Conservation (phyloP, 768 basidiomycete genomes). For the Trametes gibbosa region DNA sequence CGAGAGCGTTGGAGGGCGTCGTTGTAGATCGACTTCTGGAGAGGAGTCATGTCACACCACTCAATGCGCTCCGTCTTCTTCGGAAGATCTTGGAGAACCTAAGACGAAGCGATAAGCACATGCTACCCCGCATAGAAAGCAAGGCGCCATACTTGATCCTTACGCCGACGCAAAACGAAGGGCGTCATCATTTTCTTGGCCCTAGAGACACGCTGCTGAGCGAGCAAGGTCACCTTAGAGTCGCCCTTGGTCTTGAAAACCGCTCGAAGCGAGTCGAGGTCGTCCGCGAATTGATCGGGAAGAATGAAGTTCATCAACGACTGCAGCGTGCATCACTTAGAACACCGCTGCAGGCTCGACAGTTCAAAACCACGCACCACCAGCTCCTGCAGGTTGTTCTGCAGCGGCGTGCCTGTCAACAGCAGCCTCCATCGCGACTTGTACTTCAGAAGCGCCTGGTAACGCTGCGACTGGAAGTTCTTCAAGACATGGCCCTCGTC, state of each 20-base stretch:
- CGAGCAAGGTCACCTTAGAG: constrained; percentile 81
- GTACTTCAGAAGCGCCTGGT: constrained; percentile 83
- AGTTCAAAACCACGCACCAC: constrained; percentile 55
- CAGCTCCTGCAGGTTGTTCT: constrained; percentile 87
- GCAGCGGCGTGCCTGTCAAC: constrained; percentile 93
- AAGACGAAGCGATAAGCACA: neutral
- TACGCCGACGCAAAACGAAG: constrained; percentile 94
- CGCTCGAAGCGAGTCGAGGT: constrained; percentile 77
- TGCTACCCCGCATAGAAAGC: neutral
- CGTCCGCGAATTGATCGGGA: constrained; percentile 80
- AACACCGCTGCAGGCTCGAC: neutral
- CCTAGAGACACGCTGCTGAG: constrained; percentile 88
- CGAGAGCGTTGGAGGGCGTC: constrained; percentile 84
- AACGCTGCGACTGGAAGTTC: constrained; percentile 97
- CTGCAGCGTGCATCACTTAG: constrained; percentile 39
- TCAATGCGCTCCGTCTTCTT: constrained; percentile 91
- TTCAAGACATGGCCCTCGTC: constrained; percentile 98
- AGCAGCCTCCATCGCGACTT: constrained; percentile 87
- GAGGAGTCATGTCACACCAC: constrained; percentile 88
- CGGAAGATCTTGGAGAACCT: constrained; percentile 93
- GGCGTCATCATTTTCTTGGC: constrained; percentile 99
- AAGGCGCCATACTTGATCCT: constrained; percentile 68
- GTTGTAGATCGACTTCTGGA: constrained; percentile 81
- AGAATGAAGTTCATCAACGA: constrained; percentile 98
- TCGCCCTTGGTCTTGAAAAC: constrained; percentile 99